A percentile compares a stretch with the other conserved stretches of the same genome.
These are phyloP conservation scores for Pachysolen tannophilus DNA, from an alignment of 805 yeast species.

Conservation along the genomic window DNA sequence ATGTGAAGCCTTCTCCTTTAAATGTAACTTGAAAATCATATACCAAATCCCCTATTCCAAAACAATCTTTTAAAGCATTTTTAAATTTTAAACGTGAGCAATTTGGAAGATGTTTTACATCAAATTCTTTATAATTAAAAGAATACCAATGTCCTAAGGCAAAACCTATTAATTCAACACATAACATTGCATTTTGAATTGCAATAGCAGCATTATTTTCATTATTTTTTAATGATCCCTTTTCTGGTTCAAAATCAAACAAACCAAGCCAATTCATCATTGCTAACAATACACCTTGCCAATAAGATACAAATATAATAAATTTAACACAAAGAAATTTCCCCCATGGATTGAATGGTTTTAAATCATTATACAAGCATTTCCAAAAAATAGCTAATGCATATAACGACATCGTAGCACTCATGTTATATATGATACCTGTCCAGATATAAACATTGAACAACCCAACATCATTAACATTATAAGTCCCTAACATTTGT, in stretches of 20 bases:
- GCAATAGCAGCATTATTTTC: slow-evolving; percentile 40
- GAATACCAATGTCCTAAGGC: slow-evolving; percentile 86
- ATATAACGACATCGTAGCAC: slow-evolving; percentile 78
- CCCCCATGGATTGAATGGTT: slow-evolving; percentile 80
- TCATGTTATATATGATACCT: slow-evolving; percentile 63
- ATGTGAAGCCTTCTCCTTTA: slow-evolving; percentile 69
- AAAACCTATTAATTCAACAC: slow-evolving; percentile 79
- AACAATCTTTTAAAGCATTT: slow-evolving; percentile 68
- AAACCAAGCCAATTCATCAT: slow-evolving; percentile 40
- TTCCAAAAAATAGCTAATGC: slow-evolving; percentile 89
- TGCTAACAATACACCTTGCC: slow-evolving; percentile 77
- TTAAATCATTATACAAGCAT: slow-evolving; percentile 71
- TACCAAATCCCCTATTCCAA: slow-evolving; percentile 69
- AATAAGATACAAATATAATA: slow-evolving; percentile 94
- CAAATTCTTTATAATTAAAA: slow-evolving; percentile 71
- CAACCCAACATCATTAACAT: slow-evolving; percentile 39
- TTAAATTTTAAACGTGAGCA: slow-evolving; percentile 54
- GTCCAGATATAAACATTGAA: slow-evolving; percentile 54
- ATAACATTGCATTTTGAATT: slow-evolving; percentile 72
- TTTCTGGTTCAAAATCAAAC: slow-evolving; percentile 23
- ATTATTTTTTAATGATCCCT: slow-evolving; percentile 22
- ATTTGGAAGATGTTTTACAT: slow-evolving; percentile 51
- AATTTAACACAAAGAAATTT: slow-evolving; percentile 89
- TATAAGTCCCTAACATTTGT: slow-evolving; percentile 40
- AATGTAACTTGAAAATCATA: slow-evolving; percentile 68